These are phyloP conservation scores for Phascolomyces articulosus DNA, from an alignment of 371 early-diverging fungal species.

Conservation along the genomic window DNA sequence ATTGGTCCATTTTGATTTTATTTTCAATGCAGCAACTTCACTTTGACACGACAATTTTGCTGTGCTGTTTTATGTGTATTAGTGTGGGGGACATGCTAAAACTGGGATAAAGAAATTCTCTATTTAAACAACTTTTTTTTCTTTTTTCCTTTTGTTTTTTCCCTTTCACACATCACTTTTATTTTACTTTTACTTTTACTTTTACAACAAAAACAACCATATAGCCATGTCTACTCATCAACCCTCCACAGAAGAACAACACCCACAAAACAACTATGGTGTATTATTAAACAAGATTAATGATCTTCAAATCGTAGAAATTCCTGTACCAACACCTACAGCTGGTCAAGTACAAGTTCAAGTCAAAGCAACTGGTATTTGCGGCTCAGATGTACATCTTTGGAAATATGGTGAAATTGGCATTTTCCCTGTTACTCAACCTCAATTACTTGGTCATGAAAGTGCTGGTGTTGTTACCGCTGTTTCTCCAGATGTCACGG, in stretches of 20 bases:
- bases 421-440: conserved; percentile 42
- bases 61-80: too few relatives aligned
- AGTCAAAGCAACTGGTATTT: conserved; percentile 50
- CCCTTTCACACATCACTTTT: neutral
- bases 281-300: conserved; percentile 42
- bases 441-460: conserved; percentile 51
- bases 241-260: neutral
- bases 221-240: neutral
- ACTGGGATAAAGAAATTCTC: neutral
- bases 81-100: neutral
- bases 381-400: conserved; percentile 48
- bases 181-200: neutral
- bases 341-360: conserved; percentile 43
- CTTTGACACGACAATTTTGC: neutral
- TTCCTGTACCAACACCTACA: conserved; percentile 42
- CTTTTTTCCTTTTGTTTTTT: neutral
- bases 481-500: conserved; percentile 38
- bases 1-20: conserved; percentile 4
- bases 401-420: conserved; percentile 53
- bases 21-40: neutral
- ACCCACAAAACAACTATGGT: conserved; percentile 28
- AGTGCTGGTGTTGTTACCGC: conserved; percentile 47
- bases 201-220: neutral
- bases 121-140: neutral
- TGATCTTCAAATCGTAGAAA: conserved; percentile 43